A percentile compares a stretch with the other conserved stretches of the same genome.
Conservation (phyloP, 148 eudicot genomes). For the Fallopia convolvulus region DNA sequence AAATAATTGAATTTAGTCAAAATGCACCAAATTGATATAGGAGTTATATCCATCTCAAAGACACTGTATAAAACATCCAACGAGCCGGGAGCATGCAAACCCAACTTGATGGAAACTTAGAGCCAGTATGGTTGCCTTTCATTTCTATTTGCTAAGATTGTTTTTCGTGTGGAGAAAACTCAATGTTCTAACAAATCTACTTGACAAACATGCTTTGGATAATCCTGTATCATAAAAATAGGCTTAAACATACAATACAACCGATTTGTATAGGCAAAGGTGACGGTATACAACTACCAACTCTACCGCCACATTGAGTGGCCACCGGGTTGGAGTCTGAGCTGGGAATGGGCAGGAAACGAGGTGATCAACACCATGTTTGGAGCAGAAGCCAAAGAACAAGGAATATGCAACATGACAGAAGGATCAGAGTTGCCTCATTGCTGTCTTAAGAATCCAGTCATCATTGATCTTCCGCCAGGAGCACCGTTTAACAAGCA, state of each 20-base stretch:
- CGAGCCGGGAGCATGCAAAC: too few species aligned
- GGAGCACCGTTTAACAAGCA: conserved; percentile 46
- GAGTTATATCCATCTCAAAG: too few species aligned
- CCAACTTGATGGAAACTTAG: too few species aligned
- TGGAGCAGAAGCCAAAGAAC: conserved; percentile 78
- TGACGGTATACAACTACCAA: conserved; percentile 60
- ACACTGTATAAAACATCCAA: too few species aligned
- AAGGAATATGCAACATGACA: conserved; percentile 54
- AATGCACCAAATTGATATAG: too few species aligned
- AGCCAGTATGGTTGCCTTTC: too few species aligned
- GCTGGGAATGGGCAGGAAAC: conserved; percentile 54
- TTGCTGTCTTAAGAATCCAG: conserved; percentile 54
- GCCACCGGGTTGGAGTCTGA: conserved; percentile 72
- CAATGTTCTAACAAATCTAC: too few species aligned
- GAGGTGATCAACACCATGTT: conserved; percentile 61
- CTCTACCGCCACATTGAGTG: conserved; percentile 57
- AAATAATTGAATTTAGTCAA: too few species aligned
- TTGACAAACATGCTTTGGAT: too few species aligned
- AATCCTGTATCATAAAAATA: too few species aligned
- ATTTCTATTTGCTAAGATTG: too few species aligned
- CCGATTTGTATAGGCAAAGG: conserved; percentile 29
- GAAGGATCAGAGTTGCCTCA: conserved; percentile 46
- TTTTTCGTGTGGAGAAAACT: too few species aligned
- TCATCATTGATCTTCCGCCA: conserved; percentile 59
- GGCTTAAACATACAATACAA: background rate